Base-by-base conservation (phyloP, 306 rosid species). In the Abrus pulchellus region DNA sequence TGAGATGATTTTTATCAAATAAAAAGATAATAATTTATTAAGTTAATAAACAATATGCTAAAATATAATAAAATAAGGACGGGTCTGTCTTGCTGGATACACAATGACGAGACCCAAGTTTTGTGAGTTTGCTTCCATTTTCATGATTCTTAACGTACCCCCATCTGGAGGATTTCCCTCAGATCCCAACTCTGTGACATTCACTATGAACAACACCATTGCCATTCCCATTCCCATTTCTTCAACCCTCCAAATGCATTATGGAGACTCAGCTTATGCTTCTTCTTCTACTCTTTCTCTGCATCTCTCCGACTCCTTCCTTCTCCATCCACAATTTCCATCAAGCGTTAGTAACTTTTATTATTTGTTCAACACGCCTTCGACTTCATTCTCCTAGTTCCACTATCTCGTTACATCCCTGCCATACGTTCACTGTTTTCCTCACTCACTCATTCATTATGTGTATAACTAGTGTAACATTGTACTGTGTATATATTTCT, bases 61-160 rank as follows among this genome's bases (percentile, higher is more conserved):
- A 20, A 20, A 20, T 20, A 20, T 20, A 20, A 20, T 20, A 20
- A 20, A 20, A 20, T 20, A 20, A 20, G 20, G 20, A 20, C 20
- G 20, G 20, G 20, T 20, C 20, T 20, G 20, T 20, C 20, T 20
- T 20, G 20, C 20, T 20, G 20, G 20, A 20, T 20, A 20, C 20
- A 20, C 20, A 20, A 20, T 0, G 20, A 20, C 20, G 20, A 20
- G 20, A 20, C 20, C 20, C 20, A 0, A 20, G 20, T 20, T 20
- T 20, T 20, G 20, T 20, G 20, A 20, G 20, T 20, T 64, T 53
- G 14, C 66, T 62, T 41, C 38, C 74, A 30, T 36, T 83, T 63
- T 27, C 62, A 78, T 67, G 83, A 90, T 87, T 86, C 98, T 84
- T 88, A 83, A 88, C 97, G 90, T 92, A 34, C 75, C 77, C 86